These are phyloP conservation scores for Hymenoscyphus infarciens DNA, from an alignment of 2,329 filamentous ascomycete genomes.

Conservation along the genomic window DNA sequence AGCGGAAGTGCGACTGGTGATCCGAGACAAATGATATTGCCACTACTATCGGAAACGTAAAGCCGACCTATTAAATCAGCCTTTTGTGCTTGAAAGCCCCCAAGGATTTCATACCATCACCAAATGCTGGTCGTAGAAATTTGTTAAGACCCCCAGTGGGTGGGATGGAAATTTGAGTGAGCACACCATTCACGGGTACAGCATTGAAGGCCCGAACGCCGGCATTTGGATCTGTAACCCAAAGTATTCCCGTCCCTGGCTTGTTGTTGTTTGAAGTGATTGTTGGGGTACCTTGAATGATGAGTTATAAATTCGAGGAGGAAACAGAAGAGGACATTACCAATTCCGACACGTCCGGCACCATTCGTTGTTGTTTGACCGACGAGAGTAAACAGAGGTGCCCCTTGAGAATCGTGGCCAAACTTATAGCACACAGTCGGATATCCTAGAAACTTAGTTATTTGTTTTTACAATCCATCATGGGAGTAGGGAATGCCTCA, in stretches of 20 bases:
- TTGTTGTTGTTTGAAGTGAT: constrained; percentile 39
- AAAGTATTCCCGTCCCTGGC: constrained; percentile 40
- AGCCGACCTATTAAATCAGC: constrained; percentile 27
- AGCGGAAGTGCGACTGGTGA: constrained; percentile 42
- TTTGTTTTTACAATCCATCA: neutral
- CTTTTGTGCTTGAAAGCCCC: too few relatives aligned
- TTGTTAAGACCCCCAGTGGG: constrained; percentile 39
- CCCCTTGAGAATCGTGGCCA: constrained; percentile 32
- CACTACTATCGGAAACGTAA: constrained; percentile 37
- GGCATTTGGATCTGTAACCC: constrained; percentile 40
- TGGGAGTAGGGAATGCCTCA: neutral
- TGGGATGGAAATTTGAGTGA: constrained; percentile 37
- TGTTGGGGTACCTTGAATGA: constrained; percentile 31
- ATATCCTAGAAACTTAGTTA: constrained; percentile 13
- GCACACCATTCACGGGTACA: constrained; percentile 38
- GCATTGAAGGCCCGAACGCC: constrained; percentile 41
- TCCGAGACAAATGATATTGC: constrained; percentile 36
- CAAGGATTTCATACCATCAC: constrained; percentile 30
- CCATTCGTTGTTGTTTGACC: constrained; percentile 29
- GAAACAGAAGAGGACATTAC: neutral
- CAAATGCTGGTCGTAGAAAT: constrained; percentile 41
- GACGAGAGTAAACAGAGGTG: constrained; percentile 37
- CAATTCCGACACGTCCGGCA: constrained; percentile 35
- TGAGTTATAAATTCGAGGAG: neutral
- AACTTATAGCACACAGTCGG: constrained; percentile 36